A percentile compares a stretch with the other conserved stretches of the same genome.
Evolutionary conservation across 2,329 filamentous ascomycete species (phyloP).

Genomic region (Cytospora piceae): DNA sequence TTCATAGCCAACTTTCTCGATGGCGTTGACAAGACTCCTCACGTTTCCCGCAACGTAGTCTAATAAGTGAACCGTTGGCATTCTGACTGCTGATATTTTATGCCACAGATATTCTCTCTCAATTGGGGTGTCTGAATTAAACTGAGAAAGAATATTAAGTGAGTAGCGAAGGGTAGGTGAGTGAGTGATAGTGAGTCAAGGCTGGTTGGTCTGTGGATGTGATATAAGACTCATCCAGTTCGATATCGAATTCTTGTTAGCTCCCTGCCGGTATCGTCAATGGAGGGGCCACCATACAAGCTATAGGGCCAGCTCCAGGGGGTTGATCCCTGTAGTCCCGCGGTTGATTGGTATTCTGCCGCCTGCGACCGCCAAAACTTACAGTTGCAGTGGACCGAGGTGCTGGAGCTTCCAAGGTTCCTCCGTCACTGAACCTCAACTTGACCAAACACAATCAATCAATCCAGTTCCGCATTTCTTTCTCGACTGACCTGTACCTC

Average conservation of each 20-base stretch:
- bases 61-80: conserved; percentile 77
- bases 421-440: neutral
- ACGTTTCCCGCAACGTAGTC: conserved; percentile 97
- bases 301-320: conserved; percentile 18
- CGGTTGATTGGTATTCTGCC: conserved; percentile 35
- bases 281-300: conserved; percentile 22
- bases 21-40: conserved; percentile 93
- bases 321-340: conserved; percentile 14
- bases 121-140: neutral
- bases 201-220: conserved; percentile 4
- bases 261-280: conserved; percentile 22
- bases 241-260: conserved; percentile 22
- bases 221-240: conserved; percentile 17
- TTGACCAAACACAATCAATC: neutral
- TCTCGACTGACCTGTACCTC: neutral
- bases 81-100: conserved; percentile 44
- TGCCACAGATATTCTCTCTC: neutral
- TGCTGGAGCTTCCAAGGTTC: neutral
- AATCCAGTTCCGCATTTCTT: neutral
- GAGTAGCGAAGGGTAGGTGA: neutral
- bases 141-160: neutral
- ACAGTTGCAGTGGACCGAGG: neutral
- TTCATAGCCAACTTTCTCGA: conserved; percentile 91
- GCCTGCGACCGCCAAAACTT: conserved; percentile 36
- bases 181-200: conserved; percentile 18